Percentiles rank a stretch among this genome's conserved stretches.
phyloP scores from a whole-genome alignment of 805 yeast species.

The Deakozyma indianensis region DNA sequence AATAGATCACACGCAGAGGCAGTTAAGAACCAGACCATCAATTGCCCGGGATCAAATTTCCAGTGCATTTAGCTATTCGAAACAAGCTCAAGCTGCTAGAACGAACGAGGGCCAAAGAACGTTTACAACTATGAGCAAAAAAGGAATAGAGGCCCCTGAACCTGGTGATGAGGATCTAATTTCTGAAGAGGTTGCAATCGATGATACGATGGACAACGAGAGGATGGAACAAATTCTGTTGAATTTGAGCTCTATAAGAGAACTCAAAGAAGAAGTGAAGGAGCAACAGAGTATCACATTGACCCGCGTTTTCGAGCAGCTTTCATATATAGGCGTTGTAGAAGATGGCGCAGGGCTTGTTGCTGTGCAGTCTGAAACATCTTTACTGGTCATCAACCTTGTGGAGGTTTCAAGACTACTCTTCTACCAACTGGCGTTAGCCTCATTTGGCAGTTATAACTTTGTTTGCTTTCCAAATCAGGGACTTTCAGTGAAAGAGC shows the following conservation, averaged over 20 bases:
- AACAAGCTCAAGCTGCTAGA: neutral
- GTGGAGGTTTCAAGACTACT: constrained; percentile 51
- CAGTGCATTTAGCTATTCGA: neutral
- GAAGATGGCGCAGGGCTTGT: constrained; percentile 57
- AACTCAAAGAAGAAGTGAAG: constrained; percentile 39
- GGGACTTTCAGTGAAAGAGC: constrained; percentile 22
- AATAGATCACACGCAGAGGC: neutral
- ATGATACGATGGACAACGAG: neutral
- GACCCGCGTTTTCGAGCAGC: constrained; percentile 53
- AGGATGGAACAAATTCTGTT: too few relatives aligned
- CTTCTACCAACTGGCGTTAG: constrained; percentile 67
- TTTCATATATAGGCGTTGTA: constrained; percentile 69
- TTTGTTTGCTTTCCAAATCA: constrained; percentile 25
- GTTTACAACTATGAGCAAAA: constrained; percentile 1
- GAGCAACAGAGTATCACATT: constrained; percentile 33
- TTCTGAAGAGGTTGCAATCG: constrained; percentile 2
- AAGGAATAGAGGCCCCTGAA: constrained; percentile 1
- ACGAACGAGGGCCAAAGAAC: neutral
- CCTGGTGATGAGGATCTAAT: constrained; percentile 2
- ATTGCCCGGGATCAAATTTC: neutral
- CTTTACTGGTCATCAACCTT: constrained; percentile 67
- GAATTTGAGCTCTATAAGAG: constrained; percentile 26
- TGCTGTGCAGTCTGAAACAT: constrained; percentile 75
- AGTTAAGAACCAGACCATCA: neutral
- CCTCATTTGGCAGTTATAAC: constrained; percentile 78